Conservation (phyloP, 805 yeast genomes). For the Saccharomycopsis sp. region DNA sequence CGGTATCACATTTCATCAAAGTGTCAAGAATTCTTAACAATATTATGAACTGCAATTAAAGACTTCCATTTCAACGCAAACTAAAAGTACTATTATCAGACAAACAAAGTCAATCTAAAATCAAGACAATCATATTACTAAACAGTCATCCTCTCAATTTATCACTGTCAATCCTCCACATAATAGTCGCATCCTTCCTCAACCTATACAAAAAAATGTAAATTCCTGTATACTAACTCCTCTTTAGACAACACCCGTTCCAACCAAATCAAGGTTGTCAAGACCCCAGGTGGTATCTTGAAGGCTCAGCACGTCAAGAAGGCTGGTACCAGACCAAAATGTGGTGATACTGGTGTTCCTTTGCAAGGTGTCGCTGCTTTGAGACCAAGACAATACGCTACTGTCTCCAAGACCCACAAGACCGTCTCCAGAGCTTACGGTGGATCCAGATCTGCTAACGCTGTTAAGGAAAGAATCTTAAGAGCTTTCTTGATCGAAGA, state of each 20-base stretch:
- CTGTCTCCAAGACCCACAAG: slow-evolving; percentile 92
- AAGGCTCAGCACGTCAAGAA: slow-evolving; percentile 97
- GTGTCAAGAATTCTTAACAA: no score
- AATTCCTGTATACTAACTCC: slow-evolving; percentile 18
- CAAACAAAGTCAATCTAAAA: no score
- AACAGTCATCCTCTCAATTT: no score
- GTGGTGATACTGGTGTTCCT: slow-evolving; percentile 82
- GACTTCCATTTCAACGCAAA: no score
- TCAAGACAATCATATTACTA: no score
- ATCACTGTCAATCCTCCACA: no score
- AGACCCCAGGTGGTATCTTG: slow-evolving; percentile 99
- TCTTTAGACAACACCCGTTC: slow-evolving; percentile 96
- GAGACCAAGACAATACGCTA: slow-evolving; percentile 98
- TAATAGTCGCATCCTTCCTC: no score
- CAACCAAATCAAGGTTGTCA: slow-evolving; percentile 98
- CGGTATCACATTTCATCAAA: no score
- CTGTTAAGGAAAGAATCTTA: slow-evolving; percentile 98
- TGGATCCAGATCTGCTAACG: slow-evolving; percentile 97
- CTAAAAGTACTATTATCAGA: no score
- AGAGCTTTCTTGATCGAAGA: slow-evolving; percentile 99
- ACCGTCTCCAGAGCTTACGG: slow-evolving; percentile 99
- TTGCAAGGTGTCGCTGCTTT: slow-evolving; percentile 86
- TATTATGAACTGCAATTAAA: no score
- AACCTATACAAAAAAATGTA: no score
- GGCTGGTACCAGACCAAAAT: slow-evolving; percentile 77